Evolutionary conservation across 345 rosid genomes (phyloP).

Genomic region (Passiflora organensis): DNA sequence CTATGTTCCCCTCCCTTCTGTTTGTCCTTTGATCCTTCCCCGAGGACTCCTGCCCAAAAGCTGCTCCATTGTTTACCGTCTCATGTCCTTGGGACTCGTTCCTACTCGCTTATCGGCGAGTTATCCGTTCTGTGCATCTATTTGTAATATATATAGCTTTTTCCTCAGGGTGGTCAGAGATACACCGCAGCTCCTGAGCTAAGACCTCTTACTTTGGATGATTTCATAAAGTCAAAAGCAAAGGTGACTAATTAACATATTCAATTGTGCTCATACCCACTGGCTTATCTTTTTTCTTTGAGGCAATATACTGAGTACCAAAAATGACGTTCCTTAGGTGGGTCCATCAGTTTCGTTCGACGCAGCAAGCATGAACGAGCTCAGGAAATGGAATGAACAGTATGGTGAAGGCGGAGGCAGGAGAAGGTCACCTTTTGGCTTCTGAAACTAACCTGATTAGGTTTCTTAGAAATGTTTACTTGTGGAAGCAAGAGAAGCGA

Average conservation of each 20-base stretch:
- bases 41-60: no score
- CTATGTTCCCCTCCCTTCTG: no score
- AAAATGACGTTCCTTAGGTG: conserved; percentile 37
- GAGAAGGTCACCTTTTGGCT: conserved; percentile 80
- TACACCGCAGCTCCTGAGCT: conserved; percentile 36
- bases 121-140: not conserved
- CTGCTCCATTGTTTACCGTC: no score
- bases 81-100: no score
- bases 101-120: not conserved
- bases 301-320: not conserved
- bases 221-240: conserved; percentile 72
- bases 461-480: not conserved
- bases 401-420: conserved; percentile 96
- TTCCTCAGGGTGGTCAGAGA: conserved; percentile 38
- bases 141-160: not conserved
- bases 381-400: conserved; percentile 98
- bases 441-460: conserved; percentile 27
- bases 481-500: not conserved
- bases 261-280: not conserved
- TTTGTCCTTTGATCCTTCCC: no score
- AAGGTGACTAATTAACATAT: conserved; percentile 62
- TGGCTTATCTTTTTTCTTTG: not conserved
- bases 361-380: conserved; percentile 87
- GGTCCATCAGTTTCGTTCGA: conserved; percentile 90
- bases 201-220: conserved; percentile 73